Evolutionary conservation across 2,329 filamentous ascomycete species (phyloP), one percentile per base, ranked within the genome.

Genomic region (Fusarium caatingaense): DNA sequence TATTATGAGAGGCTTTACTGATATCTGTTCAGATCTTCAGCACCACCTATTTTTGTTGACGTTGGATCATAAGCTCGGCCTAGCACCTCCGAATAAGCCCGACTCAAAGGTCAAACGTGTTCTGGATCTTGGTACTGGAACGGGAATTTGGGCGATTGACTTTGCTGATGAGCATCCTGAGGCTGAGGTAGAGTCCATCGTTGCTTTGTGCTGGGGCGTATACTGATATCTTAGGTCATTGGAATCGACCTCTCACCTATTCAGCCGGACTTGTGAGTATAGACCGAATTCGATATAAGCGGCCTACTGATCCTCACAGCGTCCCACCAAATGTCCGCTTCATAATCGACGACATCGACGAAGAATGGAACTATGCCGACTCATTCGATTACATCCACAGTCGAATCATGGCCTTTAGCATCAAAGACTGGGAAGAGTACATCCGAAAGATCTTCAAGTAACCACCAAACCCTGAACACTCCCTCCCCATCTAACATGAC

Each of bases 351-450:
- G 60, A 63, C 1, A 44, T 67, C 5, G 57, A 67, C 9, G 64
- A 67, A 7, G 63, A 67, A 11, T 68, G 63, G 64, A 30, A 40
- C 0, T 68, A 58, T 18, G 32, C 57, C 4, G 16, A 37, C 4
- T 16, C 28, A 2, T 68, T 68, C 8, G 63, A 68, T 15, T 68
- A 67, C 4, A 67, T 68, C 3, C 64, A 68, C 1, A 67, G 64
- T 1, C 30, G 62, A 10, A 67, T 63, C 46, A 63, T 63, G 60
- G 62, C 44, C 15, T 63, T 60, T 3, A 63, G 60, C 13, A 32
- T 63, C 0, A 60, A 61, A 0, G 30, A 51, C 0, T 66, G 63
- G 64, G 20, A 21, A 8, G 11, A 20, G 0, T 66, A 66, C 8
- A 47, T 62, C 3, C 23, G 50, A 5, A 66, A 66, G 4, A 66